A percentile compares a stretch with the other conserved stretches of the same genome.
Evolutionary conservation across 2,329 filamentous ascomycete species (phyloP).

Genomic region (Moelleriella libera): DNA sequence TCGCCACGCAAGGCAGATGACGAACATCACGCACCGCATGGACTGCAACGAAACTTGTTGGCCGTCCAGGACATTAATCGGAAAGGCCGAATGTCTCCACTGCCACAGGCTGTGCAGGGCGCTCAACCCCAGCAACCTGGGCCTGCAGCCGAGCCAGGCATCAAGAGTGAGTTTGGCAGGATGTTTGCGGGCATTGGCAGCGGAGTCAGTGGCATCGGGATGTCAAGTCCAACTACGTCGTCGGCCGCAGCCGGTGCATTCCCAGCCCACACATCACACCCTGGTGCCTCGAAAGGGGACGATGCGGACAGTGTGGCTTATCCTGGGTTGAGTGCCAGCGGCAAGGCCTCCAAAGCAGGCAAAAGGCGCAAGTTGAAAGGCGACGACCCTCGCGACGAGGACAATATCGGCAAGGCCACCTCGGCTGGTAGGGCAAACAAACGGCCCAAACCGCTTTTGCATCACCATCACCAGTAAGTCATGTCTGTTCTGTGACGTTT

Average conservation of each 20-base stretch:
- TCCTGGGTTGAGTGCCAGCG: constrained; percentile 22
- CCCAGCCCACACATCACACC: constrained; percentile 10
- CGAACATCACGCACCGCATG: constrained; percentile 23
- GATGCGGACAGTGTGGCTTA: constrained; percentile 33
- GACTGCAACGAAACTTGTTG: constrained; percentile 50
- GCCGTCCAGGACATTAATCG: constrained; percentile 69
- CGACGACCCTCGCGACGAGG: constrained; percentile 58
- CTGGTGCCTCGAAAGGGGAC: constrained; percentile 33
- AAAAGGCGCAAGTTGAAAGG: constrained; percentile 64
- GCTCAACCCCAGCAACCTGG: constrained; percentile 70
- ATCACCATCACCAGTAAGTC: constrained; percentile 55
- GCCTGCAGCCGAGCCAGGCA: constrained; percentile 69
- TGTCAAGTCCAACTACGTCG: constrained; percentile 35
- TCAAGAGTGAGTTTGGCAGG: constrained; percentile 87
- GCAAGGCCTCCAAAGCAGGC: constrained; percentile 28
- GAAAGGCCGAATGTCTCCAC: constrained; percentile 70
- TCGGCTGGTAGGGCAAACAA: constrained; percentile 49
- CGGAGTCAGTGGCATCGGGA: constrained; percentile 34
- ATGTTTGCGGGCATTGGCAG: constrained; percentile 87
- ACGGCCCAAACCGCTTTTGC: constrained; percentile 51
- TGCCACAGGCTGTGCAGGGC: constrained; percentile 88
- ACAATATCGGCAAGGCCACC: constrained; percentile 46
- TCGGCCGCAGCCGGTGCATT: constrained; percentile 26
- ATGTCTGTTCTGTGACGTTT: neutral
- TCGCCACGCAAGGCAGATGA: constrained; percentile 21